Evolutionary conservation across 2,329 filamentous ascomycete species (phyloP), one percentile per base, ranked within the genome.

Genomic region (Hortaea werneckii): DNA sequence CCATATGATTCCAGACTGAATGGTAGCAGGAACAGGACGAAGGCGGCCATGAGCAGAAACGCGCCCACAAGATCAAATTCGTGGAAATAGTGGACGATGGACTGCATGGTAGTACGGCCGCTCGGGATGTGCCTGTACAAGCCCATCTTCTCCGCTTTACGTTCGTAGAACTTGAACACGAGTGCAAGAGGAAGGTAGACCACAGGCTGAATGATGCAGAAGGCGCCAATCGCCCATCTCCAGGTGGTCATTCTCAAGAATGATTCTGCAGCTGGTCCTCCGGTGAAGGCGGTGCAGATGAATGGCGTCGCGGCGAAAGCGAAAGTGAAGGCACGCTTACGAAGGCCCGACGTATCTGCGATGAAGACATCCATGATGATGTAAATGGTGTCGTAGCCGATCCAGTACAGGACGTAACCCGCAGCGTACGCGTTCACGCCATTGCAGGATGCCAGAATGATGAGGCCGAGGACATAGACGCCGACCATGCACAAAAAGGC

Each of bases 21-120:
- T 0, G 83, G 80, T 6, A 88, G 73, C n/a, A 87, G 68, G 57
- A 87, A 78, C 8, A 85, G 65, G 0, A 76, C 71, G 53, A 83
- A 75, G 1, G 80, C 82, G 1, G 66, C 54, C 20, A 52, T 52
- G 29, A 64, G 50, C 5, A 64, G 45, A 46, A 62, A 39, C 35
- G 54, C 48, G 30, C 61, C 59, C 13, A 59, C 29, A 37, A 61
- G 9, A 43, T 62, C 61, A 44, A 64, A 64, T 40, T 64, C 54
- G 29, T 56, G 50, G 4, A 56, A 50, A 49, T 62, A 62, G 47
- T 60, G 52, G 11, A 49, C 29, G 37, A 59, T 29, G 0, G 55
- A 59, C 30, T 61, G 53, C 26, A 43, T 12, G 7, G 44, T 46
- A 1, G 53, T 56, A 10, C 60, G 51, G 9, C 54, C 55, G 38